These are phyloP conservation scores for Arabis hirsuta DNA, from an alignment of 345 rosid genomes.

Conservation along the genomic window DNA sequence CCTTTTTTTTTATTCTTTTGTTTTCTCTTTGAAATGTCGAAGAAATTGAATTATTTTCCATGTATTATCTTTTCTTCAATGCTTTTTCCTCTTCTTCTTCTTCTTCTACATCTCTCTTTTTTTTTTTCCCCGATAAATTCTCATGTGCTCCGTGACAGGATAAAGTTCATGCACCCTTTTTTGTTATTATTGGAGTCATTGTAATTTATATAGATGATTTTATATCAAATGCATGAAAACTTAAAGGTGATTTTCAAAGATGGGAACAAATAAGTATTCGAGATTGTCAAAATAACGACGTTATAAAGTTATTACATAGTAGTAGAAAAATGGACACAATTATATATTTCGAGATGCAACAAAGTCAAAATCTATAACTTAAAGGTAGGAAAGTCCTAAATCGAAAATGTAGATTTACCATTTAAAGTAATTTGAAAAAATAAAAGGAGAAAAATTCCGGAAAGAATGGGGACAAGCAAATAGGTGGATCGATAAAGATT, in stretches of 20 bases:
- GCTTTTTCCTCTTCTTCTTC: conserved; percentile 18
- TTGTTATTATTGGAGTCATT: conserved; percentile 32
- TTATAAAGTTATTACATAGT: not conserved
- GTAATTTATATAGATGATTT: not conserved
- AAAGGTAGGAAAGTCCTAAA: conserved; percentile 20
- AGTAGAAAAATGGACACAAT: not conserved
- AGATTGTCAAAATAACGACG: not conserved
- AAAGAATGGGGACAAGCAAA: conserved; percentile 50
- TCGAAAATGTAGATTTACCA: conserved; percentile 22
- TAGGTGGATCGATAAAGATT: conserved; percentile 45
- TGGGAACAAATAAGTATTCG: not conserved
- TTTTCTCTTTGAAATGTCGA: conserved; percentile 13
- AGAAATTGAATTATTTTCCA: not conserved
- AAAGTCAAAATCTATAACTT: conserved; percentile 29
- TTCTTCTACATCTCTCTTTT: conserved; percentile 31
- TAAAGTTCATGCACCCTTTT: conserved; percentile 41
- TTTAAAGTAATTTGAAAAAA: conserved; percentile 15
- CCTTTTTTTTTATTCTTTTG: conserved; percentile 15
- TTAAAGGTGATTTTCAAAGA: not conserved
- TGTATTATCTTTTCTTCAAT: conserved; percentile 39
- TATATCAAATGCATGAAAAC: conserved; percentile 3
- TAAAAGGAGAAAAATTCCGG: not conserved
- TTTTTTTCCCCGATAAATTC: conserved; percentile 56
- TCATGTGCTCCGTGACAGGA: conserved; percentile 69
- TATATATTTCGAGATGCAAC: not conserved